Evolutionary conservation across 306 rosid species (phyloP).

Genomic region (Cicer yamashitae): DNA sequence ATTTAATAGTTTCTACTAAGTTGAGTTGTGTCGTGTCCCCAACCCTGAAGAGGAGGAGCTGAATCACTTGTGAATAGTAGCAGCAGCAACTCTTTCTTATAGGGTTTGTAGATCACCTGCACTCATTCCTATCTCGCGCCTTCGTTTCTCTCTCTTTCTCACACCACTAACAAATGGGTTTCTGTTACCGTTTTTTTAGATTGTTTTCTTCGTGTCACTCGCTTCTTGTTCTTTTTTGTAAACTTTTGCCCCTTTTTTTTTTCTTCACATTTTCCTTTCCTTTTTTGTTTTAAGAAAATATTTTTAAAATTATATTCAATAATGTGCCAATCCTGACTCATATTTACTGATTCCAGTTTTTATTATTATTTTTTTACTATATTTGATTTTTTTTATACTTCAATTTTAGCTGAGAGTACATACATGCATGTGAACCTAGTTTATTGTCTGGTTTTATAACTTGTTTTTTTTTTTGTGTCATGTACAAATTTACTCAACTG

Average conservation of each 20-base stretch:
- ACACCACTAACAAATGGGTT: not conserved
- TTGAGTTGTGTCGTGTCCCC: not conserved
- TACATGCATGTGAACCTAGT: not conserved
- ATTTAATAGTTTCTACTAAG: not conserved
- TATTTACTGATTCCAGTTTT: not conserved
- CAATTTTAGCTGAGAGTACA: not conserved
- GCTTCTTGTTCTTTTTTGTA: not conserved
- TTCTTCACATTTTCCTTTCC: not conserved
- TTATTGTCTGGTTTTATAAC: not conserved
- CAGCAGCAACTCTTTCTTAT: not conserved
- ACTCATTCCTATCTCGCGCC: not conserved
- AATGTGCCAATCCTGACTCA: not conserved
- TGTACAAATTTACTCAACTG: not conserved
- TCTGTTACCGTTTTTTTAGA: not conserved
- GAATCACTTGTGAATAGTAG: not conserved
- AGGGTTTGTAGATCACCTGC: conserved; percentile 42
- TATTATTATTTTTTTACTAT: not conserved
- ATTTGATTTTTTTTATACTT: conserved; percentile 23
- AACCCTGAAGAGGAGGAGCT: conserved; percentile 5
- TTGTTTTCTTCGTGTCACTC: not conserved
- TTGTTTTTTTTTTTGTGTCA: not conserved
- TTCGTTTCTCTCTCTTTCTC: conserved; percentile 5
- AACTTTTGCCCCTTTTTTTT: not conserved
- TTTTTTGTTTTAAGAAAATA: too few species aligned
- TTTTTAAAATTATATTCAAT: not conserved